Conservation (phyloP, 2,329 filamentous ascomycete genomes). For the Hymenoscyphus occultus region DNA sequence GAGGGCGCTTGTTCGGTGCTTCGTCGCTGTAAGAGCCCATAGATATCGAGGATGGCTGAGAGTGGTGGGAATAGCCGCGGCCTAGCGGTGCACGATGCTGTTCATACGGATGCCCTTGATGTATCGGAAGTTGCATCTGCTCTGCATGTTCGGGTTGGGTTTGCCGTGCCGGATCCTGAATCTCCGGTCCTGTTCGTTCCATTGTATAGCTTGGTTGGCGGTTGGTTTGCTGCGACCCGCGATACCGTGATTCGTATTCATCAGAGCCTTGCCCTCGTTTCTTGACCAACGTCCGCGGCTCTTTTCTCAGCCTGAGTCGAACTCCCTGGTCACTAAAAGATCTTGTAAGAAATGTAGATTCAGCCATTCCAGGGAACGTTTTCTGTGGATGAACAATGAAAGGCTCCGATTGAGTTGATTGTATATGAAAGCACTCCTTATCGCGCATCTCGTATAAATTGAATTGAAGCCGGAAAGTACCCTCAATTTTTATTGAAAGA, state of each 20-base stretch:
- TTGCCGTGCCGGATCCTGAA: constrained; percentile 16
- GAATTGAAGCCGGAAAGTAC: constrained; percentile 71
- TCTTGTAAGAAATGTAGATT: constrained; percentile 77
- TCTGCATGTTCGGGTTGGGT: constrained; percentile 15
- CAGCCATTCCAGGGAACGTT: constrained; percentile 73
- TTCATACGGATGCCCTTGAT: constrained; percentile 15
- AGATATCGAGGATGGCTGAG: constrained; percentile 21
- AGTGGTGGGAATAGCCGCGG: constrained; percentile 23
- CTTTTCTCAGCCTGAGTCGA: constrained; percentile 76
- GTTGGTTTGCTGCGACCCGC: constrained; percentile 21
- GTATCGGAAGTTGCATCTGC: constrained; percentile 14
- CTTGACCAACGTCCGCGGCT: constrained; percentile 56
- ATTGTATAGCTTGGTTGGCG: constrained; percentile 10
- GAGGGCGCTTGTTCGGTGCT: constrained; percentile 22
- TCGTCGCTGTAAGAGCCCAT: constrained; percentile 22
- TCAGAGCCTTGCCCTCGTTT: constrained; percentile 35
- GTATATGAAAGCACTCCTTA: constrained; percentile 26
- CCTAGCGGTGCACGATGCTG: constrained; percentile 14
- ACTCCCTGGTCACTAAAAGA: constrained; percentile 87
- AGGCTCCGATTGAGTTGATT: constrained; percentile 54
- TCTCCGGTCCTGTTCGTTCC: constrained; percentile 16
- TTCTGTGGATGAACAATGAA: constrained; percentile 67
- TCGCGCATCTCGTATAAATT: constrained; percentile 68
- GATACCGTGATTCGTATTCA: constrained; percentile 32
- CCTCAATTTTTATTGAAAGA: constrained; percentile 73